Base-by-base conservation (phyloP, 805 yeast genomes). In the Metschnikowia reukaufii region DNA sequence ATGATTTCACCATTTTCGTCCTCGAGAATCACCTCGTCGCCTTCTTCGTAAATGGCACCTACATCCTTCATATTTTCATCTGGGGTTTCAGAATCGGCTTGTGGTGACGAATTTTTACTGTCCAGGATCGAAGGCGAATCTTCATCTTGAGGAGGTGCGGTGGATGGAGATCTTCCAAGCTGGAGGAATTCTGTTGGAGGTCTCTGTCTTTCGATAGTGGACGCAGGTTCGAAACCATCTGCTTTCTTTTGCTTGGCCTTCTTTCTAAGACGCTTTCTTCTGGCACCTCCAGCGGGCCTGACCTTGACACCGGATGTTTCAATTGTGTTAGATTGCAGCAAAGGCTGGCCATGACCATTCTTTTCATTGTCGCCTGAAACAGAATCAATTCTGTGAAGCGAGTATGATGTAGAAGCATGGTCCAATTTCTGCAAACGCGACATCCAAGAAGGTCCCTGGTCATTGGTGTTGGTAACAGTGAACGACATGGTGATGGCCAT, bases 401-500 rank as follows among this genome's bases (percentile, higher is more conserved):
- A 88, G 56, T 87, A 82, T 0, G 94, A 82, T 23, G 91, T 78
- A 6, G 90, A 86, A 12, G 74, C 70, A 45, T 78, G 79, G 44
- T 86, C 94, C 63, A 88, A 70, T 36, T 85, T 79, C 27, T 96
- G 97, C 56, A 92, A 76, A 65, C 97, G 82, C 44, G 83, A 77
- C 72, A 91, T 81, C 97, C 97, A 87, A 23, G 86, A 73, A 6
- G 84, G 74, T 17, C 78, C 76, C 54, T 77, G 71, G 34, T 74
- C 67, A 49, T 82, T 84, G 18, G 87, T 82, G 47, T 65, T 67
- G 2, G 71, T 65, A 29, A 68, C 63, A 17, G 96, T 89, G 62
- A 88, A 85, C 0, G 97, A 81, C 85, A 91, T 87, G 1, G 97
- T 87, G 58, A 92, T 81, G 1, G 96, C 88, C 84, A 94, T 87